phyloP scores from a whole-genome alignment of 2,329 filamentous ascomycete species.

The Cytospora schulzeri region DNA sequence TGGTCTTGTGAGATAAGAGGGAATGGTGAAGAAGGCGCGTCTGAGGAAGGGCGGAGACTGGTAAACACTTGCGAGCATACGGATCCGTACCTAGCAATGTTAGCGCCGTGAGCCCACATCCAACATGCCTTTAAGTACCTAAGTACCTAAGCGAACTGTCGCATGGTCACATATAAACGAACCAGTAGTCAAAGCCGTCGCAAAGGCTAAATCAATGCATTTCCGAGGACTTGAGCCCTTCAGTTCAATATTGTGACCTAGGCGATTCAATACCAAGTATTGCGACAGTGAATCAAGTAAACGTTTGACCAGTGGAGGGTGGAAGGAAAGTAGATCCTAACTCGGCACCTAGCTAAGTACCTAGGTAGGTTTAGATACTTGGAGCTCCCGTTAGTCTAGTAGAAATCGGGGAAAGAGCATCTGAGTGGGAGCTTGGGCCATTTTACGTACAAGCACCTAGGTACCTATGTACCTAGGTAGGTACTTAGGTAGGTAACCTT shows the following conservation, averaged over 20 bases:
- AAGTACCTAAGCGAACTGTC: background rate
- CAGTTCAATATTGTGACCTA: background rate
- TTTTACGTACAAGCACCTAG: too few relatives aligned
- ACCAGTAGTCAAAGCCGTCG: background rate
- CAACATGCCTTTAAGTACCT: background rate
- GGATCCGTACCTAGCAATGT: background rate
- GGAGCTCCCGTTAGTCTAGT: background rate
- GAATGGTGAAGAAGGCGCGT: background rate
- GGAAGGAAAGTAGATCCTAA: background rate
- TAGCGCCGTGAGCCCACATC: background rate
- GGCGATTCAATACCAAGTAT: background rate
- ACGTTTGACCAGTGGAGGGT: background rate
- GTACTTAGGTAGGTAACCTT: background rate
- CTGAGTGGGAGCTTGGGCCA: too few relatives aligned
- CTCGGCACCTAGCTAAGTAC: background rate
- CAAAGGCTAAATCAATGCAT: background rate
- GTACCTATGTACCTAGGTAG: background rate
- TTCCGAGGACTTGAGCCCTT: background rate
- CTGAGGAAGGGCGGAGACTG: background rate
- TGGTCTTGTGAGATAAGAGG: background rate
- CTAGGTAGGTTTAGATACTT: background rate
- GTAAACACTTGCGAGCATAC: slow-evolving; percentile 2
- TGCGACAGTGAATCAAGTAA: background rate
- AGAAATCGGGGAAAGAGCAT: too few relatives aligned
- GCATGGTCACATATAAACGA: background rate